Evolutionary conservation across 2,329 filamentous ascomycete species (phyloP).

Genomic region (Podosphaera xanthii): DNA sequence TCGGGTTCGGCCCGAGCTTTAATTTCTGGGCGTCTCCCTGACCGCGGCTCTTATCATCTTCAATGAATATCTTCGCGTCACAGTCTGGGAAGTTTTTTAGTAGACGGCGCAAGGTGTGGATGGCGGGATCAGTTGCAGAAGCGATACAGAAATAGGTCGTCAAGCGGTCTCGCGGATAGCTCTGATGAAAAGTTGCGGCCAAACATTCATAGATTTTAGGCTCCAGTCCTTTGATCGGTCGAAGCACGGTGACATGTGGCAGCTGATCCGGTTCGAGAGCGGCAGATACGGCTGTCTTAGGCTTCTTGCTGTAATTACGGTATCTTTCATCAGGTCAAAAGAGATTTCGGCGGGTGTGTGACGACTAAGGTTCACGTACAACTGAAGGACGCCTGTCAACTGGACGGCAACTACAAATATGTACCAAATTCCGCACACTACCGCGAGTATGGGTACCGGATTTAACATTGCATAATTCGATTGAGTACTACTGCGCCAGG

Average conservation of each 20-base stretch:
- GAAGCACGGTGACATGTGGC: constrained; percentile 73
- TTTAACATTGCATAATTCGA: constrained; percentile 8
- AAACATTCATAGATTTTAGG: constrained; percentile 82
- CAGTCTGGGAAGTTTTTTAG: constrained; percentile 48
- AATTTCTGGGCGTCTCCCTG: constrained; percentile 22
- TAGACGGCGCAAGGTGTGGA: constrained; percentile 47
- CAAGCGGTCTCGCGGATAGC: constrained; percentile 54
- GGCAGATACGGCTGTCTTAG: constrained; percentile 27
- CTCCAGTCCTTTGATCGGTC: constrained; percentile 82
- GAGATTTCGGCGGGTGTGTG: background rate
- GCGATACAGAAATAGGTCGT: constrained; percentile 69
- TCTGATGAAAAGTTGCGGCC: constrained; percentile 60
- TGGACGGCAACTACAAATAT: constrained; percentile 29
- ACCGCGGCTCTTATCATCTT: constrained; percentile 47
- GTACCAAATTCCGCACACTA: constrained; percentile 29
- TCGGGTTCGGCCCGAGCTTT: constrained; percentile 81
- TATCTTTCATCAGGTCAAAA: constrained; percentile 20
- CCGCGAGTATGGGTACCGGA: constrained; percentile 18
- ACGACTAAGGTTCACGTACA: constrained; percentile 19
- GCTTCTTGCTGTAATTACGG: constrained; percentile 27
- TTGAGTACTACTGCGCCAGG: constrained; percentile 3
- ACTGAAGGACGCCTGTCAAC: constrained; percentile 28
- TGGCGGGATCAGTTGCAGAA: constrained; percentile 50
- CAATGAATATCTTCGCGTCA: constrained; percentile 52
- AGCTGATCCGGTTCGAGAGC: constrained; percentile 28